phyloP scores from a whole-genome alignment of 306 rosid species.

The Elaeagnus macrophylla region DNA sequence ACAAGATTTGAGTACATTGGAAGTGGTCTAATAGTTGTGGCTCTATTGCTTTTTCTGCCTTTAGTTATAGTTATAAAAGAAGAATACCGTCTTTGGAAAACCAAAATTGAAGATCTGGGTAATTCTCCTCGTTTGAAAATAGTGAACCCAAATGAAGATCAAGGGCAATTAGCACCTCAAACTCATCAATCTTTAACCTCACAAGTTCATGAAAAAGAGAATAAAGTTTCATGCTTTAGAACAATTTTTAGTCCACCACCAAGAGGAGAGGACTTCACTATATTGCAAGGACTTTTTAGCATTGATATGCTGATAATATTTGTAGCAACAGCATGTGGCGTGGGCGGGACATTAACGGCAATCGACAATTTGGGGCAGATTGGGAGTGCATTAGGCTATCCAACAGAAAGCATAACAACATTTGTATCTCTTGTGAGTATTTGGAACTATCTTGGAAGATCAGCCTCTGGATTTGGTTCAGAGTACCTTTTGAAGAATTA shows the following conservation, averaged over 20 bases:
- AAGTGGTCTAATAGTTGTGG: conserved; percentile 8
- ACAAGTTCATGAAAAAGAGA: conserved; percentile 1
- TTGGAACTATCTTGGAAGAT: conserved; percentile 17
- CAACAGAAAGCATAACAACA: background rate
- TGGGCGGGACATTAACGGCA: conserved; percentile 5
- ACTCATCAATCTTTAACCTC: background rate
- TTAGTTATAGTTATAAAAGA: conserved; percentile 4
- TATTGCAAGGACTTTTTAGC: conserved; percentile 7
- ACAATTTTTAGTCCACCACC: conserved; percentile 5
- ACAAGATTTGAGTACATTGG: conserved; percentile 4
- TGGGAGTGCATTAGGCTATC: conserved; percentile 6
- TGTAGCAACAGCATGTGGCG: conserved; percentile 4
- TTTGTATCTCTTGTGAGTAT: conserved; percentile 8
- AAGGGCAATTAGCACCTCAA: too few relatives aligned
- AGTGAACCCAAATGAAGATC: background rate
- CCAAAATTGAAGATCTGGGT: background rate
- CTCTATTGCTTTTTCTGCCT: background rate
- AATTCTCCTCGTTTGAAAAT: background rate
- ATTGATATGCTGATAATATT: conserved; percentile 9
- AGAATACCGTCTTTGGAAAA: conserved; percentile 8
- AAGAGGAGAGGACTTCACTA: conserved; percentile 13
- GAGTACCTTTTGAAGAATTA: conserved; percentile 9
- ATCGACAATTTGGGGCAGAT: conserved; percentile 16
- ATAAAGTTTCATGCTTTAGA: background rate
- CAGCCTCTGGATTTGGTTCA: conserved; percentile 6